These are phyloP conservation scores for Kodamaea arcana DNA, from an alignment of 1,139 yeast species.

Conservation along the genomic window DNA sequence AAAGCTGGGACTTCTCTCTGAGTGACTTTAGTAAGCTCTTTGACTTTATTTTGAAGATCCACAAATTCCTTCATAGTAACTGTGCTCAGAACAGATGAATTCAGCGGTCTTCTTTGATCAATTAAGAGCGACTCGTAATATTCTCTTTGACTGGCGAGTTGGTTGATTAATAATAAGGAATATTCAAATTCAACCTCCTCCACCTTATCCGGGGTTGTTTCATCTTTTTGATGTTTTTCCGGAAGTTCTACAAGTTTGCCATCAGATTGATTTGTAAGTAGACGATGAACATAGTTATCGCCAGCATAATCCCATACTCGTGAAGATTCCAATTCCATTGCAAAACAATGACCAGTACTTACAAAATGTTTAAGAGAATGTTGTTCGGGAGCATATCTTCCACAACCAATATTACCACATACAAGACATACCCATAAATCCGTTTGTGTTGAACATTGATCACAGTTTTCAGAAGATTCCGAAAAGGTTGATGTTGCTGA, in stretches of 20 bases:
- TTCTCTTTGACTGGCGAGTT: conserved; percentile 84
- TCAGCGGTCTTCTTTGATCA: conserved; percentile 27
- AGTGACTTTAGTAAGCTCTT: conserved; percentile 23
- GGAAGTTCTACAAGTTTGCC: conserved; percentile 78
- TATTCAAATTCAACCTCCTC: conserved; percentile 70
- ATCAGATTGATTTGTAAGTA: conserved; percentile 79
- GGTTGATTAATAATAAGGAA: conserved; percentile 72
- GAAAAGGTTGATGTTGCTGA: neutral
- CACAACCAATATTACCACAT: conserved; percentile 90
- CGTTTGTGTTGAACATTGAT: conserved; percentile 28
- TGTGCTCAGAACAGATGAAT: neutral
- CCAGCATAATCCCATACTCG: conserved; percentile 96
- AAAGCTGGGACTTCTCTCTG: conserved; percentile 33
- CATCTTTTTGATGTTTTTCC: conserved; percentile 26
- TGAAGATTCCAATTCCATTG: conserved; percentile 83
- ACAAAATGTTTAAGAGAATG: conserved; percentile 85
- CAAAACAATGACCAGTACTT: conserved; percentile 79
- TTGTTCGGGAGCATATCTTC: conserved; percentile 74
- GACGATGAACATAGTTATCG: conserved; percentile 84
- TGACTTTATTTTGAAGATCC: conserved; percentile 34
- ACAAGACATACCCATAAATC: conserved; percentile 79
- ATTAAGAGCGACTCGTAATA: conserved; percentile 65
- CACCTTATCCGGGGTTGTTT: conserved; percentile 32
- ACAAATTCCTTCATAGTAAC: conserved; percentile 18
- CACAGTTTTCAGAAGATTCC: conserved; percentile 25